Conservation (phyloP, 192 early-diverging fungal genomes). For the Linnemannia exigua region DNA sequence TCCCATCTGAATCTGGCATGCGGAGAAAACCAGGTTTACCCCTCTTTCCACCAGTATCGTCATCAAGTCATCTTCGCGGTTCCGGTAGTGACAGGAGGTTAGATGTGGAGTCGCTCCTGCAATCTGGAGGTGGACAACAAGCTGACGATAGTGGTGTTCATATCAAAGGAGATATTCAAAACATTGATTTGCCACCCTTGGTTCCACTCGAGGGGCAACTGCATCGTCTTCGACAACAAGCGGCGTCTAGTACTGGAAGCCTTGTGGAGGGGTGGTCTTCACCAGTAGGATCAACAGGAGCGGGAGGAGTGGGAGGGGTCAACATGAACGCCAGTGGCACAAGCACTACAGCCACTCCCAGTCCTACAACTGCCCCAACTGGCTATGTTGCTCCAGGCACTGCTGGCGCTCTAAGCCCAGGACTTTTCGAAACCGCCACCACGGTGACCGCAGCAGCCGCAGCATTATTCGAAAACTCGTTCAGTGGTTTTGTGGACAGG, state of each 20-base stretch:
- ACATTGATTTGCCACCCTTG: background rate
- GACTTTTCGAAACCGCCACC: background rate
- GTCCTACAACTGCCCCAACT: no score
- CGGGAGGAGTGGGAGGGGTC: background rate
- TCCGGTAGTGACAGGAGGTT: no score
- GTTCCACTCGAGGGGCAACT: background rate
- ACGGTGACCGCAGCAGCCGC: background rate
- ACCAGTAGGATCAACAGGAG: background rate
- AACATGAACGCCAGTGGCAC: no score
- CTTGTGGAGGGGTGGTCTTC: background rate
- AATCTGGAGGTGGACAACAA: no score
- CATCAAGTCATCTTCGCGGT: background rate
- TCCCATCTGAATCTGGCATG: background rate
- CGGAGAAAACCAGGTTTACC: background rate
- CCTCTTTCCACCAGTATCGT: background rate
- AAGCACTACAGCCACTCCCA: no score
- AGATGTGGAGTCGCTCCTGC: no score
- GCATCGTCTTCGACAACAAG: background rate
- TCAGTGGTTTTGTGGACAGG: slow-evolving; percentile 61
- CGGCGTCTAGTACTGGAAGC: background rate
- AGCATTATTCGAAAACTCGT: slow-evolving; percentile 31
- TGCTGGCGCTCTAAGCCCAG: no score
- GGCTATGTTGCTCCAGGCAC: no score
- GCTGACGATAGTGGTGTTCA: no score
- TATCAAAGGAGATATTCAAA: background rate